Evolutionary conservation across 139 green algal genomes (phyloP).

Genomic region (Zygnema circumcarinatum): DNA sequence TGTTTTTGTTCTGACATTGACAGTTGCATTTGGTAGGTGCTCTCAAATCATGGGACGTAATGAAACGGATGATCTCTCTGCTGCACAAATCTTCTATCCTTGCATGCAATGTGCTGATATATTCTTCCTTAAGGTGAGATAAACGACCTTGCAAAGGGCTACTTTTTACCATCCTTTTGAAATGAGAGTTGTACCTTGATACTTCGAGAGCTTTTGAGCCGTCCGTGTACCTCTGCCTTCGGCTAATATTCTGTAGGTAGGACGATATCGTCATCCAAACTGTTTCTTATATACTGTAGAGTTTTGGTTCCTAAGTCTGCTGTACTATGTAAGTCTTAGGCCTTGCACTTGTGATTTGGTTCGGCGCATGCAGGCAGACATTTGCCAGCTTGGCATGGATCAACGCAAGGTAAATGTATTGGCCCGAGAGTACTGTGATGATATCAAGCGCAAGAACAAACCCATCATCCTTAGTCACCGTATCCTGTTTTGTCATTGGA

Average conservation of each 20-base stretch:
- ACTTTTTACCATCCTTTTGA: constrained; percentile 4
- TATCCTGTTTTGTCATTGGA: constrained; percentile 88
- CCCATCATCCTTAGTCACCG: constrained; percentile 95
- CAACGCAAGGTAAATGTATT: constrained; percentile 99
- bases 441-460: constrained; percentile 95
- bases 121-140: constrained; percentile 92
- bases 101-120: constrained; percentile 99
- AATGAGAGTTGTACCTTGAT: too few species aligned
- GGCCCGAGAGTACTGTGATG: constrained; percentile 94
- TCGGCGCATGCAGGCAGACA: constrained; percentile 81
- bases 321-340: too few species aligned
- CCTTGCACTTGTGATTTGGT: neutral
- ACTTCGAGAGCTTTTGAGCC: too few species aligned
- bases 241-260: too few species aligned
- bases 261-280: too few species aligned
- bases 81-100: constrained; percentile 98
- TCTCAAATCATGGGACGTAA: constrained; percentile 96
- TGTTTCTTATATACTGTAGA: too few species aligned
- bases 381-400: constrained; percentile 99
- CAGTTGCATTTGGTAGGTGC: constrained; percentile 65
- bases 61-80: constrained; percentile 92
- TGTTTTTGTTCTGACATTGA: neutral
- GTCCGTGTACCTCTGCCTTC: too few species aligned
- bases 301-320: too few species aligned
- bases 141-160: constrained; percentile 49